Base-by-base conservation (phyloP, 1,139 yeast genomes). In the Candida sanyaensis region DNA sequence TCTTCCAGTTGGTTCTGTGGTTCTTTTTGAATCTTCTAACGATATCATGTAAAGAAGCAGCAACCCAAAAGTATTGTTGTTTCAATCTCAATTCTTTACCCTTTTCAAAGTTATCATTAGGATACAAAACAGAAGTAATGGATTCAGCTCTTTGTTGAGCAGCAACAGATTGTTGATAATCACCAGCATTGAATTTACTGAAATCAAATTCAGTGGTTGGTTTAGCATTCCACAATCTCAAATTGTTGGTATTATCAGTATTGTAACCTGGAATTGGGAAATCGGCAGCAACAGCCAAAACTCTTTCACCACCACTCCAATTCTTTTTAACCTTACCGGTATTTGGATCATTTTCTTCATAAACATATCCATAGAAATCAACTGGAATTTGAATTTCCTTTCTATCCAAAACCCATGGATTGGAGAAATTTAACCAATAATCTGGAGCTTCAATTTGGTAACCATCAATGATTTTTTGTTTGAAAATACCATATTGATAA, bases 1-100 rank as follows among this genome's bases (percentile, higher is more conserved):
- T 90, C 40, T 75, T 63, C 96, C 97, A 91, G 45, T 90, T 80
- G 46, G 54, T 50, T 62, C 86, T 81, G 61, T 83, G 83, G 47
- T 84, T 69, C 72, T 91, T 91, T 67, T 90, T 86, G 73, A 88
- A 91, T 62, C 98, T 82, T 65, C 97, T 86, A 43, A 91, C 83
- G 60, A 92, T 91, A 66, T 92, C 98, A 60, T 88, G 91, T 55
- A 92, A 78, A 8, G 96, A 88, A 41, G 97, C 97, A 45, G 96
- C 86, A 47, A 92, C 96, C 98, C 98, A 92, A 69, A 92, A 92
- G 71, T 89, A 92, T 69, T 92, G 97, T 71, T 92, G 97, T 69
- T 91, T 92, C 66, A 92, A 81, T 66, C 98, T 84, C 62, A 92
- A 78, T 63, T 89, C 96, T 69, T 92, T 92, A 59, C 98, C 98